Percentiles rank a stretch among this genome's conserved stretches.
These are phyloP conservation scores for Cyberlindnera lachancei DNA, from an alignment of 805 yeast genomes.

Conservation along the genomic window DNA sequence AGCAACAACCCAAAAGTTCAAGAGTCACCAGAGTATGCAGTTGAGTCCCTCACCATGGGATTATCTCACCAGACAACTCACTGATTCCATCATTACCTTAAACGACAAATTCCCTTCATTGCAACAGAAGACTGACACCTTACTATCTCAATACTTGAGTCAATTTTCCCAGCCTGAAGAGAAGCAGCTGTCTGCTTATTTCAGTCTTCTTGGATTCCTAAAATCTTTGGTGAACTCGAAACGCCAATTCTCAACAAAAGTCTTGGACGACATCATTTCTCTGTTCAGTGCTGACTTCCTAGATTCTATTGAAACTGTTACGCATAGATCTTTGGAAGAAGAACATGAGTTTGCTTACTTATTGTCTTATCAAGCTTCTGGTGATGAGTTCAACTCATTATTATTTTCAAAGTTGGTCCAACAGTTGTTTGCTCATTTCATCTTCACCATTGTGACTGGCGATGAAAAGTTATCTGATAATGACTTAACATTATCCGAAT, in stretches of 20 bases:
- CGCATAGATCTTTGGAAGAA: slow-evolving; percentile 27
- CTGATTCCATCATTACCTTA: slow-evolving; percentile 24
- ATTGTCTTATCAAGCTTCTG: slow-evolving; percentile 27
- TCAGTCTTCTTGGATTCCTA: slow-evolving; percentile 32
- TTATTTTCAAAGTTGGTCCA: slow-evolving; percentile 25
- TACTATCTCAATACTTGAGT: slow-evolving; percentile 23
- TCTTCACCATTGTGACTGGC: slow-evolving; percentile 4
- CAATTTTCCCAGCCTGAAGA: slow-evolving; percentile 9
- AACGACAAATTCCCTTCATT: slow-evolving; percentile 24
- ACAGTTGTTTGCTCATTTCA: slow-evolving; percentile 11
- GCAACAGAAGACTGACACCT: slow-evolving; percentile 7
- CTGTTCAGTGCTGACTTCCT: slow-evolving; percentile 13
- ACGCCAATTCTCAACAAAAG: slow-evolving; percentile 15
- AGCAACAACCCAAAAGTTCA: slow-evolving; percentile 42
- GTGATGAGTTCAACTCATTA: slow-evolving; percentile 29
- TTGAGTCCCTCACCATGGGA: slow-evolving; percentile 34
- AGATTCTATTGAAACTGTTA: slow-evolving; percentile 18
- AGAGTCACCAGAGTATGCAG: slow-evolving; percentile 28
- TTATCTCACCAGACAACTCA: slow-evolving; percentile 27
- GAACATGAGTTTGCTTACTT: slow-evolving; percentile 24
- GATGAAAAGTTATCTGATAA: background rate
- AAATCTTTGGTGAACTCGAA: slow-evolving; percentile 23
- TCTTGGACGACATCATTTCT: slow-evolving; percentile 19
- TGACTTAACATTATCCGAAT: slow-evolving; percentile 3
- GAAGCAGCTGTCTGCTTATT: slow-evolving; percentile 17